phyloP scores from a whole-genome alignment of 2,329 filamentous ascomycete genomes.

The Microthyrium microscopicum region DNA sequence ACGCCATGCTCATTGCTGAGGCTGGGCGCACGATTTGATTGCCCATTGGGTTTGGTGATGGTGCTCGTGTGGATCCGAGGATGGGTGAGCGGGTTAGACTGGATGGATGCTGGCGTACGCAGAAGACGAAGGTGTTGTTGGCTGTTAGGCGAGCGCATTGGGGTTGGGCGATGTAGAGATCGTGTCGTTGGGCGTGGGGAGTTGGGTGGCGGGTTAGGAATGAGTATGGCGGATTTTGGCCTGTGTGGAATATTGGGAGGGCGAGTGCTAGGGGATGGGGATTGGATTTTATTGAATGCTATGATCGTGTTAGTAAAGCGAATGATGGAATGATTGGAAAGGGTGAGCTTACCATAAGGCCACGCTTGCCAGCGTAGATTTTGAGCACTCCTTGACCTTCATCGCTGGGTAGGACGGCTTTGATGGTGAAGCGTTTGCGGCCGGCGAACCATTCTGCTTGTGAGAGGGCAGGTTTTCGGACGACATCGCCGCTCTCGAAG shows the following conservation, averaged over 20 bases:
- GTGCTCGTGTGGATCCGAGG: conserved; percentile 16
- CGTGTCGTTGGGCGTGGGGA: conserved; percentile 90
- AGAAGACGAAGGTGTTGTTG: conserved; percentile 97
- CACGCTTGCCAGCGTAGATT: conserved; percentile 83
- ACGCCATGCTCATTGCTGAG: conserved; percentile 45
- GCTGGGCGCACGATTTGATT: conserved; percentile 37
- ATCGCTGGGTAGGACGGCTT: conserved; percentile 79
- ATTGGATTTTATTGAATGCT: conserved; percentile 87
- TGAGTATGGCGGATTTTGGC: conserved; percentile 85
- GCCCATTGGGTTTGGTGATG: conserved; percentile 34
- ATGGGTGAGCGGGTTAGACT: conserved; percentile 25
- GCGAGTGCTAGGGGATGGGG: conserved; percentile 81
- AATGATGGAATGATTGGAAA: neutral
- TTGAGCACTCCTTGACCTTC: conserved; percentile 80
- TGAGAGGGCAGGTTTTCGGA: conserved; percentile 72
- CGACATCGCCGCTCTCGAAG: conserved; percentile 78
- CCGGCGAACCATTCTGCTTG: conserved; percentile 86
- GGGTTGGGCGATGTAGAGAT: conserved; percentile 91
- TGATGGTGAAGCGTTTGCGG: conserved; percentile 81
- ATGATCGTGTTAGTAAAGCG: neutral
- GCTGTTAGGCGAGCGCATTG: conserved; percentile 77
- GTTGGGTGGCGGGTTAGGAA: conserved; percentile 89
- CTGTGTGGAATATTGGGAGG: conserved; percentile 76
- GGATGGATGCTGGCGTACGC: conserved; percentile 80
- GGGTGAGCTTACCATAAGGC: conserved; percentile 50